Conservation (phyloP, 495 filamentous ascomycete genomes). For the Xylaria cubensis region DNA sequence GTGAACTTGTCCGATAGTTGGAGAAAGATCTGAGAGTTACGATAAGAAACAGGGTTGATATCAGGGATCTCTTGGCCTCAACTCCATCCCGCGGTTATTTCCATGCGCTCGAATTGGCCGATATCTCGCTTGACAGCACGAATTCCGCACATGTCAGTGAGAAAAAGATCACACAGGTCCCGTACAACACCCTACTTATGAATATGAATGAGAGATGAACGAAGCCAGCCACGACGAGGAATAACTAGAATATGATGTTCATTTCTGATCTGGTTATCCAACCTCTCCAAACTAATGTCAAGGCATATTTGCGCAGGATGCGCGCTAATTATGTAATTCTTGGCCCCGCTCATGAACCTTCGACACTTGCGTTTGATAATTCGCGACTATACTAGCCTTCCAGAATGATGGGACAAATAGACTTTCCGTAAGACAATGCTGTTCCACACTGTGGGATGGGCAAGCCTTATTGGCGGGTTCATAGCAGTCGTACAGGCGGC, state of each 20-base stretch:
- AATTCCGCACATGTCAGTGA: background rate
- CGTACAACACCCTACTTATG: background rate
- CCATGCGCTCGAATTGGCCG: background rate
- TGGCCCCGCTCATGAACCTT: background rate
- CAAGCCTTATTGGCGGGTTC: background rate
- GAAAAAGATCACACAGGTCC: background rate
- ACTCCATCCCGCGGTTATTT: background rate
- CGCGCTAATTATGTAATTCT: background rate
- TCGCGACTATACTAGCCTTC: background rate
- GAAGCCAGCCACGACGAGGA: background rate
- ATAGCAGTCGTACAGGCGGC: background rate
- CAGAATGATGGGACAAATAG: background rate
- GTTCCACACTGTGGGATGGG: background rate
- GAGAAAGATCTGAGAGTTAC: background rate
- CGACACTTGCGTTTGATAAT: background rate
- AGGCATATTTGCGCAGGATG: background rate
- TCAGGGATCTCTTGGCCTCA: background rate
- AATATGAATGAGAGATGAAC: background rate
- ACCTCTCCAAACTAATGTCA: background rate
- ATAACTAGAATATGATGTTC: background rate
- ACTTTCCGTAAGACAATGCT: background rate
- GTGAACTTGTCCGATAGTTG: background rate
- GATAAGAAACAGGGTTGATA: background rate
- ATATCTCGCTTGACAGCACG: background rate
- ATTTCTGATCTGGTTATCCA: background rate